phyloP scores from a whole-genome alignment of 192 early-diverging fungal genomes.

The Blastocladiella britannica region DNA sequence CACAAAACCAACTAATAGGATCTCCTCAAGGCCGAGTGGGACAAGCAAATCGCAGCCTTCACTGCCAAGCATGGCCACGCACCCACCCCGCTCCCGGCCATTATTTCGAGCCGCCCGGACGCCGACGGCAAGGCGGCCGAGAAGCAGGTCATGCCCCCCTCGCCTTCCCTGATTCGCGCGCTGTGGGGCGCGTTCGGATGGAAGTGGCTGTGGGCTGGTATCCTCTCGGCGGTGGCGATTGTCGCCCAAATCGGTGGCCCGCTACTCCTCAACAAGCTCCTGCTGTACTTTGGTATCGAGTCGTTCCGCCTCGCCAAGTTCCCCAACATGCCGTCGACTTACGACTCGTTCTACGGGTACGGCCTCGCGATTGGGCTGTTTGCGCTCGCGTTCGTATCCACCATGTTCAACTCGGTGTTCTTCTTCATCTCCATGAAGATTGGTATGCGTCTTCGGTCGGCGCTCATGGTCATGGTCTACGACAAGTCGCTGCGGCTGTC shows the following conservation, averaged over 20 bases:
- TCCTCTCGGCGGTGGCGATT: slow-evolving; percentile 8
- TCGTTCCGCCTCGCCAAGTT: not conserved
- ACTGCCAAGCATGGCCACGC: too few relatives aligned
- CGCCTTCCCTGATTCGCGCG: not conserved
- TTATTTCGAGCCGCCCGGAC: too few relatives aligned
- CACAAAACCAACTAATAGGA: too few relatives aligned
- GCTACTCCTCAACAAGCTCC: slow-evolving; percentile 6
- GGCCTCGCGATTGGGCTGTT: slow-evolving; percentile 10
- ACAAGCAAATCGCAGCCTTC: too few relatives aligned
- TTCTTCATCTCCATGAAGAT: slow-evolving; percentile 8
- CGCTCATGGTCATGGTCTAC: slow-evolving; percentile 29
- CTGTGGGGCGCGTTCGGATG: slow-evolving; percentile 3
- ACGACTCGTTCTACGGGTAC: slow-evolving; percentile 7
- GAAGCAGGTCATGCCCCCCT: too few relatives aligned
- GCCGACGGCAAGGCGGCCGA: too few relatives aligned
- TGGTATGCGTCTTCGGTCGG: slow-evolving; percentile 24
- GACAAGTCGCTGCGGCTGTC: slow-evolving; percentile 33
- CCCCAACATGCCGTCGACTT: not conserved
- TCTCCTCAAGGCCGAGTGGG: slow-evolving; percentile 2
- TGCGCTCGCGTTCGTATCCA: slow-evolving; percentile 1
- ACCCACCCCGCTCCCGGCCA: slow-evolving; percentile 3
- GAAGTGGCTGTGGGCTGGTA: slow-evolving; percentile 6
- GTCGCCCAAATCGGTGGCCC: slow-evolving; percentile 5
- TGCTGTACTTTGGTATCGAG: slow-evolving; percentile 4
- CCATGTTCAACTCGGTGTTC: slow-evolving; percentile 11